Base-by-base conservation (phyloP, 2,329 filamentous ascomycete genomes). In the Diaporthe aspalathi region DNA sequence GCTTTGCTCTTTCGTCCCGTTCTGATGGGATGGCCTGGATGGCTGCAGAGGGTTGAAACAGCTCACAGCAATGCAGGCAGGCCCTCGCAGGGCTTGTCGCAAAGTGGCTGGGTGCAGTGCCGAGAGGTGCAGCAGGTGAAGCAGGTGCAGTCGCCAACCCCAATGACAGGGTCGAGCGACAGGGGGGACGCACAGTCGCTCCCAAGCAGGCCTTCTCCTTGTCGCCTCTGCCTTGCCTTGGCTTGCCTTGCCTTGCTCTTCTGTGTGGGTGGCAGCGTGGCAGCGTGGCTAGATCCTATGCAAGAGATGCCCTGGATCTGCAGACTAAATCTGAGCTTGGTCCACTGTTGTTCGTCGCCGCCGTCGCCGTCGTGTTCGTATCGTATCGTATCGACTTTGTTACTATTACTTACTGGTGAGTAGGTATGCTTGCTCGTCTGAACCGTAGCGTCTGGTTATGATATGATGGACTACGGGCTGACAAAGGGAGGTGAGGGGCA, bases 41-140 rank as follows among this genome's bases (percentile, higher is more conserved):
- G 57, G 40, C 24, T 32, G 57, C 5, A 45, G 54, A 50, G 45
- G 60, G 60, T 65, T 65, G 60, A 65, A 65, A 65, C 60, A 45
- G 60, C 60, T 50, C 43, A 50, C 45, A n/a, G 60, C 60, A 65
- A 65, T 65, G 60, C 60, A 65, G 24, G 45, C n/a, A n/a, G n/a
- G n/a, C n/a, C 60, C 60, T 65, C 45, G 45, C 60, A 47, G 60
- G 60, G 43, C 60, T 65, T 50, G 60, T 65, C 60, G 27, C 45
- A 65, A n/a, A 50, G 60, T 65, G 60, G 60, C 60, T 65, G 60
- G 60, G 43, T 65, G 60, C 60, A 65, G 60, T 65, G 60, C 60
- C 60, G 60, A 65, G 60, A 65, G 45, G 60, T 65, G 60, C 60
- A 65, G 60, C 60, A 65, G 57, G 38, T 62, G 57, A 62, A 17